Conservation (phyloP, 768 basidiomycete genomes). For the Hygrocybe coccinea region DNA sequence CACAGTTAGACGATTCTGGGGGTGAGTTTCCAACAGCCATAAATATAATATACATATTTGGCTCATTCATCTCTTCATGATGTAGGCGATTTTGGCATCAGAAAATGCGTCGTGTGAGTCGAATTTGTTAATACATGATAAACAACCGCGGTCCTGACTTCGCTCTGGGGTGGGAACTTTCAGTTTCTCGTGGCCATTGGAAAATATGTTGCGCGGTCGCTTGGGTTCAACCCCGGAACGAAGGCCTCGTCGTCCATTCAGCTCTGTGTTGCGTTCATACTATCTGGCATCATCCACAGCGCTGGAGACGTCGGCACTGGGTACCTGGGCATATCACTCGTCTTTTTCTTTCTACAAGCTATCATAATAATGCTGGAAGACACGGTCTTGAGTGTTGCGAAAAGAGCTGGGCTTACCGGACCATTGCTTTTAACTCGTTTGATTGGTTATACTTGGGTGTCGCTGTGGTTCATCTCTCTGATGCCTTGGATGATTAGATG, state of each 20-base stretch:
- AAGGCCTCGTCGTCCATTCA: constrained; percentile 27
- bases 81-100: constrained; percentile 33
- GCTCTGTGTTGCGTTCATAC: constrained; percentile 32
- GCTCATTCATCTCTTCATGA: background rate
- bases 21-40: constrained; percentile 24
- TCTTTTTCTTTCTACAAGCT: constrained; percentile 34
- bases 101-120: constrained; percentile 30
- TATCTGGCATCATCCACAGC: constrained; percentile 31
- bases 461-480: constrained; percentile 24
- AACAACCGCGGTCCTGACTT: background rate
- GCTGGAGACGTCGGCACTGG: constrained; percentile 28
- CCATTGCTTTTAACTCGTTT: constrained; percentile 10
- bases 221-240: constrained; percentile 23
- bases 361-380: constrained; percentile 29
- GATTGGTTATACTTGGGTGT: constrained; percentile 27
- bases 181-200: constrained; percentile 24
- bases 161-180: background rate
- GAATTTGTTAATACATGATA: background rate
- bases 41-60: background rate
- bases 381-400: constrained; percentile 13
- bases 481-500: constrained; percentile 18
- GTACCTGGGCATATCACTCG: constrained; percentile 23
- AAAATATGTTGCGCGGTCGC: constrained; percentile 18
- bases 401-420: constrained; percentile 1
- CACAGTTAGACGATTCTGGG: constrained; percentile 38